Base-by-base conservation (phyloP, 352 stramenopile genomes). In the Discostella stelligera region DNA sequence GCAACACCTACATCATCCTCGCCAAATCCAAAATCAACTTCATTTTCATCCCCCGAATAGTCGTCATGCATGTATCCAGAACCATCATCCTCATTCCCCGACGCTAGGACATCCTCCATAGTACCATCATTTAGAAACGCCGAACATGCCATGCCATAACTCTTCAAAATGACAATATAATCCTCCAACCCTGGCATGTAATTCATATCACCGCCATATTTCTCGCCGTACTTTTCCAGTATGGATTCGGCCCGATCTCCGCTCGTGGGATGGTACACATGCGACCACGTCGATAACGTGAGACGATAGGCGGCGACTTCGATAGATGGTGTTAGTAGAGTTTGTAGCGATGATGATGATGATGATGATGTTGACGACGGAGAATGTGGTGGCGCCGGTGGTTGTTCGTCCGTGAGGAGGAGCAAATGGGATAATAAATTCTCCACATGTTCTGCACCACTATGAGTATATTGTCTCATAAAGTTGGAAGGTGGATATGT, bases 151-250 rank as follows among this genome's bases (percentile, higher is more conserved):
- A 62, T 71, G 9, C 55, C 37, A 70, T 81, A 56, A 16, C 55
- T 66, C 52, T 39, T 21, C 39, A 76, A 55, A 11, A 76, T 59
- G 46, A 54, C 71, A 50, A 76, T 74, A 25, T 76, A 81, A n/a
- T 25, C 62, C 54, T 64, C 66, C 10, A 81, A 9, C 8, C 18
- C 9, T 3, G 73, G 73, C 30, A 62, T 54, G 23, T 67, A 54
- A 46, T 81, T 65, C 59, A 81, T 71, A 54, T 81, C 73, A 9
- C 73, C 66, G 13, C 73, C 73, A 60, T 67, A 81, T 48, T 30
- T 41, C 41, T 76, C 49, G n/a, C 73, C 73, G 44, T 75, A 81
- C 23, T 13, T 14, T 23, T 75, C 73, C 14, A 81, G 66, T n/a
- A 81, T 62, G 7, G 54, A 49, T 27, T 76, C 73, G 52, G 54